These are phyloP conservation scores for Gliomastix tumulicola DNA, from an alignment of 2,329 filamentous ascomycete genomes.

Conservation along the genomic window DNA sequence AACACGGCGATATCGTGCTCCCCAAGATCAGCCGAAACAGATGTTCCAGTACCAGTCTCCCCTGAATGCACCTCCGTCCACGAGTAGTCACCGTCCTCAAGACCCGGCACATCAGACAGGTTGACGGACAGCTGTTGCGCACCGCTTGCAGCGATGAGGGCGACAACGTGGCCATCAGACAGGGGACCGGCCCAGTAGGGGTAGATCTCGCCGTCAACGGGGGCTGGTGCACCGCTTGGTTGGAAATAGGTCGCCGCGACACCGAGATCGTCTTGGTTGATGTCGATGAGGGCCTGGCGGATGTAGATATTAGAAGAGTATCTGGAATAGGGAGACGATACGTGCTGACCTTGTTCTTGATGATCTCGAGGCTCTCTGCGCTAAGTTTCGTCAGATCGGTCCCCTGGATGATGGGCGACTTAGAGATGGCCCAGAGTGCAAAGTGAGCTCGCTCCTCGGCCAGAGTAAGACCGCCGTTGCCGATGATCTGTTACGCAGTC, in stretches of 20 bases:
- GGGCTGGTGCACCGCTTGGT: slow-evolving; percentile 20
- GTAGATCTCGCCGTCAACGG: slow-evolving; percentile 28
- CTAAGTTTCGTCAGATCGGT: slow-evolving; percentile 14
- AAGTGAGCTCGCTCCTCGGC: slow-evolving; percentile 15
- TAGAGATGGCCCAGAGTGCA: slow-evolving; percentile 17
- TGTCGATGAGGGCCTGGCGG: slow-evolving; percentile 15
- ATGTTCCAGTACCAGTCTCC: slow-evolving; percentile 11
- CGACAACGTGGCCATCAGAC: slow-evolving; percentile 23
- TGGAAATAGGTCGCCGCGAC: slow-evolving; percentile 13
- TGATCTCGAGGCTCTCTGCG: slow-evolving; percentile 8
- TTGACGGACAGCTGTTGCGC: slow-evolving; percentile 32
- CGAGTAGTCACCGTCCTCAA: slow-evolving; percentile 25
- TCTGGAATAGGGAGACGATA: neutral
- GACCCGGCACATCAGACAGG: slow-evolving; percentile 31
- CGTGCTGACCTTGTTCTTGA: slow-evolving; percentile 15
- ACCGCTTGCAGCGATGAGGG: slow-evolving; percentile 28
- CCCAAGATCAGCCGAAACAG: slow-evolving; percentile 11
- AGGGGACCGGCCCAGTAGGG: slow-evolving; percentile 32
- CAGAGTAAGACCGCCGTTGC: slow-evolving; percentile 10
- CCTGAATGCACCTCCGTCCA: slow-evolving; percentile 25
- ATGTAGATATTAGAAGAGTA: slow-evolving; percentile 4
- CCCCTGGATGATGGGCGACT: slow-evolving; percentile 15
- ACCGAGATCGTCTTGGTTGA: slow-evolving; percentile 17
- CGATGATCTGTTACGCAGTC: slow-evolving; percentile 9
- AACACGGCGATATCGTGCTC: slow-evolving; percentile 15